Evolutionary conservation across 768 basidiomycete genomes (phyloP).

Genomic region (Phlebiopsis flavidoalba): DNA sequence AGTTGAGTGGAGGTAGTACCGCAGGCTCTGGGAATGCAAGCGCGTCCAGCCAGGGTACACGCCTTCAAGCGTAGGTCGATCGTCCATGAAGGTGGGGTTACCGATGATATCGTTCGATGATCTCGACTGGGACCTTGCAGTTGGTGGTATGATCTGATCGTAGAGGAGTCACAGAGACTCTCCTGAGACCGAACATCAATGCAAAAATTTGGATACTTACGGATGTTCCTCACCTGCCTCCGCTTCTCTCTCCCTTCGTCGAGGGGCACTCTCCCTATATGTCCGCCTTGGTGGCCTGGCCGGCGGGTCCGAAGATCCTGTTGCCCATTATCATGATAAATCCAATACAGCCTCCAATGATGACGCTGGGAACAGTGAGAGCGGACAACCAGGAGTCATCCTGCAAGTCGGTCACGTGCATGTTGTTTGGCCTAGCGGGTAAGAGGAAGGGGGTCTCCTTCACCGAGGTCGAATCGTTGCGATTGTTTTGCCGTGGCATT

Average conservation of each 20-base stretch:
- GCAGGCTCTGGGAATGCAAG: slow-evolving; percentile 8
- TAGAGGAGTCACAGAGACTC: neutral
- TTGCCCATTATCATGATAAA: neutral
- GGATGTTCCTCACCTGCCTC: neutral
- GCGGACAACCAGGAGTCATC: neutral
- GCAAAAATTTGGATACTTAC: neutral
- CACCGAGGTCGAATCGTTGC: neutral
- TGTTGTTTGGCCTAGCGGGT: neutral
- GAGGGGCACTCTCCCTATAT: neutral
- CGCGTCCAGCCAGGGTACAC: slow-evolving; percentile 7
- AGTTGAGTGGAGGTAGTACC: slow-evolving; percentile 8
- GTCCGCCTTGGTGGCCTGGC: neutral
- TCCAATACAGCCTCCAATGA: neutral
- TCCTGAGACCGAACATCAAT: neutral
- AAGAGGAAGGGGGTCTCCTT: neutral
- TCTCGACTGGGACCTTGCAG: slow-evolving; percentile 9
- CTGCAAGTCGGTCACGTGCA: neutral
- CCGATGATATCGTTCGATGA: slow-evolving; percentile 15
- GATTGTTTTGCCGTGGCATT: neutral
- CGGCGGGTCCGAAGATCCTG: neutral
- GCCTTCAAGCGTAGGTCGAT: slow-evolving; percentile 6
- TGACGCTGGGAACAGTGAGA: neutral
- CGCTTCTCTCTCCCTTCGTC: neutral
- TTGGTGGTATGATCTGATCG: neutral
- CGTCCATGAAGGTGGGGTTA: slow-evolving; percentile 8